These are phyloP conservation scores for Erysiphe pulchra DNA, from an alignment of 2,329 filamentous ascomycete species.

Conservation along the genomic window DNA sequence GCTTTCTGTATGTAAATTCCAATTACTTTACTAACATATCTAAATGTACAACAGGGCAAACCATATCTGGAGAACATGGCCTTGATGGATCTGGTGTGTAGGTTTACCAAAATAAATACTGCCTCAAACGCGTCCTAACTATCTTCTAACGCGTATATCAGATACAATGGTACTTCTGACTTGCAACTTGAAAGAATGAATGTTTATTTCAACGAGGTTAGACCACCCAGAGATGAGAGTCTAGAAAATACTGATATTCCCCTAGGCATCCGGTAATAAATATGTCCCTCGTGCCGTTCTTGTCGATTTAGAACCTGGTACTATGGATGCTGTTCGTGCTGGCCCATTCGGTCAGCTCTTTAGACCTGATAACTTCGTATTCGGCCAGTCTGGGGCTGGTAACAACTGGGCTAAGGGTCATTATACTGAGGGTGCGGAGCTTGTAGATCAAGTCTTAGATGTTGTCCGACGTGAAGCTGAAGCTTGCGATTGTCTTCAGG, in stretches of 20 bases:
- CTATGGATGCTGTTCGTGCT: slow-evolving; percentile 97
- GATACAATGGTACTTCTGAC: slow-evolving; percentile 94
- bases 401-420: slow-evolving; percentile 99
- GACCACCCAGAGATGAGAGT: background rate
- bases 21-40: slow-evolving; percentile 7
- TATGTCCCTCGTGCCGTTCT: slow-evolving; percentile 98
- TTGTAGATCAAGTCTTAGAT: slow-evolving; percentile 93
- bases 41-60: slow-evolving; percentile 34
- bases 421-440: slow-evolving; percentile 98
- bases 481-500: slow-evolving; percentile 97
- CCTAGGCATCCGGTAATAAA: slow-evolving; percentile 83
- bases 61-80: slow-evolving; percentile 75
- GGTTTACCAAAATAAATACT: slow-evolving; percentile 16
- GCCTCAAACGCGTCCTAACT: slow-evolving; percentile 1
- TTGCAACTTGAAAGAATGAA: slow-evolving; percentile 99
- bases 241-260: slow-evolving; percentile 9
- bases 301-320: slow-evolving; percentile 97
- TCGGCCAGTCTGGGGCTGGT: slow-evolving; percentile 96
- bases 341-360: slow-evolving; percentile 97
- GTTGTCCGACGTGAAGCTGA: slow-evolving; percentile 97
- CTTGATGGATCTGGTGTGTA: slow-evolving; percentile 94
- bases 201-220: slow-evolving; percentile 92
- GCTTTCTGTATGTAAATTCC: slow-evolving; percentile 56
- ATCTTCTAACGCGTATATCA: slow-evolving; percentile 17
- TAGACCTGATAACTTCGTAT: slow-evolving; percentile 99